phyloP scores from a whole-genome alignment of 768 basidiomycete species.

The Cyclocybe cylindracea region DNA sequence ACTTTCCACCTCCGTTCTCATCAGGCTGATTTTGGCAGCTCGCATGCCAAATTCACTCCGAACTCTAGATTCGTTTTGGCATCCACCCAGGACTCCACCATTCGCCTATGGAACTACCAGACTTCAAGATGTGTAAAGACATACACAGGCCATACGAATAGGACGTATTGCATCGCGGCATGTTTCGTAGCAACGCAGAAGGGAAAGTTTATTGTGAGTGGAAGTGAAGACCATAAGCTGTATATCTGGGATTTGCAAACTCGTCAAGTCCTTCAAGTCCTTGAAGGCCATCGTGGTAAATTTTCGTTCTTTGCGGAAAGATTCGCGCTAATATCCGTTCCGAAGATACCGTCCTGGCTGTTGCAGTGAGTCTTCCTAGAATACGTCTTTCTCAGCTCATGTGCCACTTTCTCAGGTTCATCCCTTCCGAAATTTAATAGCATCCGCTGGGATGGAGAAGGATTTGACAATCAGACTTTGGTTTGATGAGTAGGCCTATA shows the following conservation, averaged over 20 bases:
- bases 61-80: slow-evolving; percentile 90
- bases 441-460: slow-evolving; percentile 89
- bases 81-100: slow-evolving; percentile 91
- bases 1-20: neutral
- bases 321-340: slow-evolving; percentile 5
- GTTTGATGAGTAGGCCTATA: slow-evolving; percentile 46
- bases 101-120: slow-evolving; percentile 94
- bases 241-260: slow-evolving; percentile 91
- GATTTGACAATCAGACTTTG: slow-evolving; percentile 85
- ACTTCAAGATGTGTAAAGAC: slow-evolving; percentile 91
- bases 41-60: slow-evolving; percentile 88
- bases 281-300: slow-evolving; percentile 82
- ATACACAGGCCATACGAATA: slow-evolving; percentile 83
- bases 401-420: slow-evolving; percentile 55
- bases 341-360: slow-evolving; percentile 68
- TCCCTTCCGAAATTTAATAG: slow-evolving; percentile 73
- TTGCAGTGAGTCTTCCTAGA: slow-evolving; percentile 56
- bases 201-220: slow-evolving; percentile 77
- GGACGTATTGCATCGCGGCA: slow-evolving; percentile 78
- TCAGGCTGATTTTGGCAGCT: slow-evolving; percentile 43
- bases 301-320: neutral
- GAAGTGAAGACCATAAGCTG: slow-evolving; percentile 87
- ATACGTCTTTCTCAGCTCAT: neutral
- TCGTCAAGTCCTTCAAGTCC: slow-evolving; percentile 69
- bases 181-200: slow-evolving; percentile 57